Evolutionary conservation across 2,329 filamentous ascomycete species (phyloP).

Genomic region (Calycina herbarum): DNA sequence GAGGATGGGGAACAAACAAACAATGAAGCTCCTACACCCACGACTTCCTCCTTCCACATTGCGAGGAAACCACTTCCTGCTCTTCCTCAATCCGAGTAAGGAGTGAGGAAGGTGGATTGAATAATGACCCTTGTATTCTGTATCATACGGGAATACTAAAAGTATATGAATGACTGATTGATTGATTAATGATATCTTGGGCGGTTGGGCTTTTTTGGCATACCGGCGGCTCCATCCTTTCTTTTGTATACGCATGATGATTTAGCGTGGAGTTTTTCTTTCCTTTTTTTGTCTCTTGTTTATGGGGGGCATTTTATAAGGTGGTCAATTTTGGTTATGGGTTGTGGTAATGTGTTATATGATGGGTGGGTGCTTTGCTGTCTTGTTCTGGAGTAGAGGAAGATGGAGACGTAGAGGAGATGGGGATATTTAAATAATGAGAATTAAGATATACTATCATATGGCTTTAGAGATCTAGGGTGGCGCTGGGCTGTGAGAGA

Average conservation of each 20-base stretch:
- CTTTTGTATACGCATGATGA: neutral
- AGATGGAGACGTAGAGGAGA: neutral
- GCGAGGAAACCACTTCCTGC: conserved; percentile 26
- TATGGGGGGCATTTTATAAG: neutral
- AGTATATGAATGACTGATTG: conserved; percentile 2
- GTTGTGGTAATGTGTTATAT: neutral
- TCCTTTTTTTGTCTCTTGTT: neutral
- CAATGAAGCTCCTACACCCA: neutral
- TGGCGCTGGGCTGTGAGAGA: too few relatives aligned
- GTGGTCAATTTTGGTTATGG: neutral
- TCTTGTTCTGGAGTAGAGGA: neutral
- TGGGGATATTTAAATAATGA: too few relatives aligned
- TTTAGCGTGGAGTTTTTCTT: conserved; percentile 14
- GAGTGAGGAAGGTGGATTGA: neutral
- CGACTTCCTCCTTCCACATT: conserved; percentile 10
- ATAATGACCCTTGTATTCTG: neutral
- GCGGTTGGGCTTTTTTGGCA: neutral
- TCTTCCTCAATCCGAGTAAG: conserved; percentile 13
- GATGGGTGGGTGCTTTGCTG: neutral
- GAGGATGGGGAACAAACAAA: neutral
- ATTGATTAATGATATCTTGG: conserved; percentile 9
- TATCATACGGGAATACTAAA: neutral
- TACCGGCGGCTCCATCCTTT: neutral
- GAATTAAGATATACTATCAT: too few relatives aligned
- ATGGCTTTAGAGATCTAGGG: too few relatives aligned